Evolutionary conservation across 2,329 filamentous ascomycete genomes (phyloP), one percentile per base, ranked within the genome.

Genomic region (Colletotrichum sp.): DNA sequence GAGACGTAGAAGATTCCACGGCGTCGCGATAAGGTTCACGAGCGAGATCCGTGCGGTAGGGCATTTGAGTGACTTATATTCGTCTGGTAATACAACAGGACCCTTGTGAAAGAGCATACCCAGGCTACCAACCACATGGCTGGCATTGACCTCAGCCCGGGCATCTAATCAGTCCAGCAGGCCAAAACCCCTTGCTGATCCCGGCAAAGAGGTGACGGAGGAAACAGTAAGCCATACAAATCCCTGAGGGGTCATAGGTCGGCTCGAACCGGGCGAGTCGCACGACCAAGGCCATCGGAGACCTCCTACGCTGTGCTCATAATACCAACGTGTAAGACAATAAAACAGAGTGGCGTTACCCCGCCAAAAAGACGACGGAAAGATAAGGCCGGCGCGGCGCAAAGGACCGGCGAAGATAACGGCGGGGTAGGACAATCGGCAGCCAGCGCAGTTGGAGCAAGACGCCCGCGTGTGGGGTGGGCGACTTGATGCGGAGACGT

Each of bases 341-440:
- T 60, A 30, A n/a, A 60, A 25, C 44, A 52, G 44, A 48, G 72
- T 66, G 68, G 68, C 68, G 68, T 61, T 75, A 63, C 55, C 68
- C 72, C 61, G 64, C 70, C 57, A 64, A 67, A 72, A 34, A 28
- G 36, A 52, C 34, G 32, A 63, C 16, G 30, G n/a, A 55, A 67
- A 32, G 69, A 75, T 75, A 75, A 75, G 73, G 34, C 11, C 27
- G 25, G 16, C 15, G 36, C 32, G 34, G 64, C 48, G 64, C 30
- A 15, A 25, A 52, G 55, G 44, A 60, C 72, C 30, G 44, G 44
- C 48, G 64, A 30, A 76, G 74, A 76, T 76, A 76, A 75, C 74
- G 74, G 74, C 74, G 74, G 74, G 74, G 74, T 75, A 75, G 63
- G 59, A 69, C 69, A 74, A 44, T 76, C 30, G 65, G 70, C 70